phyloP scores from a whole-genome alignment of 1,139 yeast species.

The Yarrowia galli region DNA sequence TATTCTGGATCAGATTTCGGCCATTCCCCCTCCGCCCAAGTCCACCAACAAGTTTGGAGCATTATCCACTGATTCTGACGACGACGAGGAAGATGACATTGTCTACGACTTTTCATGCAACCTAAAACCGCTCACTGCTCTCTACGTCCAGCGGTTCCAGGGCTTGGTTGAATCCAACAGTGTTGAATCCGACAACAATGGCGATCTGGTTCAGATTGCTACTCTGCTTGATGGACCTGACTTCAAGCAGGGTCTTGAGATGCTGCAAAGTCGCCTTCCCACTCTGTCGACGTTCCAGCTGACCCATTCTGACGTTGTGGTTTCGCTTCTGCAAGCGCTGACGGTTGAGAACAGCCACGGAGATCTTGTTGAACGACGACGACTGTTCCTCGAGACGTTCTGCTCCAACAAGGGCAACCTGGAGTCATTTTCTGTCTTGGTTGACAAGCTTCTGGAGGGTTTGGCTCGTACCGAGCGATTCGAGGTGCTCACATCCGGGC shows the following conservation, averaged over 20 bases:
- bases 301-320: slow-evolving; percentile 70
- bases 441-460: slow-evolving; percentile 73
- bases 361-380: slow-evolving; percentile 42
- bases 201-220: slow-evolving; percentile 43
- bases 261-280: slow-evolving; percentile 51
- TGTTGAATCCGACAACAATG: slow-evolving; percentile 45
- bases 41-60: slow-evolving; percentile 27
- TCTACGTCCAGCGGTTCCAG: slow-evolving; percentile 12
- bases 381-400: slow-evolving; percentile 61
- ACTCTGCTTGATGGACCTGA: slow-evolving; percentile 41
- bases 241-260: slow-evolving; percentile 56
- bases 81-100: slow-evolving; percentile 41
- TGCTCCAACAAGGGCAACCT: slow-evolving; percentile 47
- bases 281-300: slow-evolving; percentile 77
- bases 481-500: slow-evolving; percentile 69
- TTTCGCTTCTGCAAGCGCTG: slow-evolving; percentile 57
- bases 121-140: slow-evolving; percentile 1
- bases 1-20: slow-evolving; percentile 60
- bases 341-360: slow-evolving; percentile 46
- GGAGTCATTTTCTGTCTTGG: slow-evolving; percentile 54
- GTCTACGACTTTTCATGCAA: slow-evolving; percentile 40
- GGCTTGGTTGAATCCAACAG: slow-evolving; percentile 44
- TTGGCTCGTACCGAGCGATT: slow-evolving; percentile 78
- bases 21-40: slow-evolving; percentile 40
- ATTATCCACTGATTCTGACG: slow-evolving; percentile 32